Evolutionary conservation across 805 yeast species (phyloP).

Genomic region (Barnettozyma sucrosica): DNA sequence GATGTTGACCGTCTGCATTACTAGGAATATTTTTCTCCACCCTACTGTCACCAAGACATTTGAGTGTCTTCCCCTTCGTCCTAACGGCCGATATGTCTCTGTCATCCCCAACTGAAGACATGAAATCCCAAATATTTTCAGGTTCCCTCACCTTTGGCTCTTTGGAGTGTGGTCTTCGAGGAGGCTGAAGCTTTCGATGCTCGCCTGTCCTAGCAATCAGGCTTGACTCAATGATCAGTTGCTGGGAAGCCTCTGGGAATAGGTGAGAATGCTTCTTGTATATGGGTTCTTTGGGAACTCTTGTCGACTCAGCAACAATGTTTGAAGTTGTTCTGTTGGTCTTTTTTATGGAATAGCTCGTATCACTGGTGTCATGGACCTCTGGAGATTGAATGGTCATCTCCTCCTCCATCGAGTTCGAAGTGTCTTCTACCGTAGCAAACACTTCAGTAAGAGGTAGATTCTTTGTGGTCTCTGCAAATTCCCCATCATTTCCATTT

Average conservation of each 20-base stretch:
- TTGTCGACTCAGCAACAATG: conserved; percentile 18
- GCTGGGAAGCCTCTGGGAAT: conserved; percentile 5
- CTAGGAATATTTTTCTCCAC: not conserved
- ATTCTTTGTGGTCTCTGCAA: no score
- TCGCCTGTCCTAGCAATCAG: not conserved
- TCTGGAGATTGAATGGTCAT: conserved; percentile 14
- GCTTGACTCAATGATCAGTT: conserved; percentile 8
- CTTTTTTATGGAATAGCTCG: conserved; percentile 14
- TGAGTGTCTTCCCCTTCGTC: conserved; percentile 9
- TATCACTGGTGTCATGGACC: conserved; percentile 18
- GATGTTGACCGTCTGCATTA: not conserved
- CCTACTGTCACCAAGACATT: not conserved
- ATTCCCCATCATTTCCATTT: not conserved
- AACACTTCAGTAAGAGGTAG: not conserved
- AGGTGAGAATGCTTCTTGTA: not conserved
- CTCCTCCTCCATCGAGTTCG: conserved; percentile 11
- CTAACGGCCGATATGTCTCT: not conserved
- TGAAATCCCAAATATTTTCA: conserved; percentile 22
- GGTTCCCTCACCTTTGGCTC: not conserved
- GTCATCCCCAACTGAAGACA: conserved; percentile 9
- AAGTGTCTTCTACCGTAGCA: conserved; percentile 2
- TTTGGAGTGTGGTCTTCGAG: not conserved
- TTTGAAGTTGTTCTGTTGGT: conserved; percentile 12
- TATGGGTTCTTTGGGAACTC: not conserved
- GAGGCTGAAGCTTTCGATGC: not conserved